Evolutionary conservation across 2,329 filamentous ascomycete genomes (phyloP).

Genomic region (Paramyrothecium roridum): DNA sequence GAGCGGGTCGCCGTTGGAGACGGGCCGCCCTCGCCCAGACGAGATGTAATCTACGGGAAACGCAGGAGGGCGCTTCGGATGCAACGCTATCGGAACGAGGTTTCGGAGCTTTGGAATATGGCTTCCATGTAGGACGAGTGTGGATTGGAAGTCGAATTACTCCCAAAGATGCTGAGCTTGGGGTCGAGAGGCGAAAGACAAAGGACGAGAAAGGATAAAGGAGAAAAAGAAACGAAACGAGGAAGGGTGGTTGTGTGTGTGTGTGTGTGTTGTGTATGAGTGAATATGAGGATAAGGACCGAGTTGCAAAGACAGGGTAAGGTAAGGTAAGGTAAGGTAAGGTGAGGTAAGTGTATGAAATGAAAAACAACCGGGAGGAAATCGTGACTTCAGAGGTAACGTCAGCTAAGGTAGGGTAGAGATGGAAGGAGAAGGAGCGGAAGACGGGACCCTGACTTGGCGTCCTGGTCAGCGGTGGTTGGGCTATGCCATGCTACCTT

Average conservation of each 20-base stretch:
- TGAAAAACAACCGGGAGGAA: too few species aligned
- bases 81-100: too few species aligned
- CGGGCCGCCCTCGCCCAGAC: neutral
- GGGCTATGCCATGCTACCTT: neutral
- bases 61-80: neutral
- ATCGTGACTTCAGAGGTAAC: neutral
- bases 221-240: neutral
- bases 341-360: too few species aligned
- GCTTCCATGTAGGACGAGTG: too few species aligned
- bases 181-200: neutral
- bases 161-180: too few species aligned
- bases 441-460: slow-evolving; percentile 4
- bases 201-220: neutral
- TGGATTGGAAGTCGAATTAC: too few species aligned
- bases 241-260: too few species aligned
- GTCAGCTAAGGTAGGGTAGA: slow-evolving; percentile 5
- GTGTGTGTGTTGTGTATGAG: too few species aligned
- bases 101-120: too few species aligned
- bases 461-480: neutral
- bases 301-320: too few species aligned
- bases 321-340: too few species aligned
- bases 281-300: neutral
- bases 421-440: slow-evolving; percentile 11
- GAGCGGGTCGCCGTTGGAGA: neutral
- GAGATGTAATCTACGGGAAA: neutral